These are phyloP conservation scores for Debaryomycetaceae sp. DNA, from an alignment of 1,139 yeast genomes.

Conservation along the genomic window DNA sequence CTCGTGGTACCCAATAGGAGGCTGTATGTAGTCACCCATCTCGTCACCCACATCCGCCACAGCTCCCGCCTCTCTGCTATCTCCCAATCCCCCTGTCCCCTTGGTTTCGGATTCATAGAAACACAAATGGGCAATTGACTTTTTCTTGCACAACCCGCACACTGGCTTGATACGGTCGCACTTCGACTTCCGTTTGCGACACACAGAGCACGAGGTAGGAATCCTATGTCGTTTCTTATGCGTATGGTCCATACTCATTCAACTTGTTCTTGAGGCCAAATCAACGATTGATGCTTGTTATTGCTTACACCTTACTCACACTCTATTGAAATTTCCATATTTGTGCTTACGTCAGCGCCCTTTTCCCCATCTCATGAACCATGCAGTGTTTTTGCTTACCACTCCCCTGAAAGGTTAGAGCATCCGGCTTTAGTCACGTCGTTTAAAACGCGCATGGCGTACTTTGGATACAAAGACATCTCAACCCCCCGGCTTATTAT, in stretches of 20 bases:
- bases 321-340: background rate
- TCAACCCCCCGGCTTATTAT: too few relatives aligned
- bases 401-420: too few relatives aligned
- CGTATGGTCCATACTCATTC: constrained; percentile 16
- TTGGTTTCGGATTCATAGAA: constrained; percentile 47
- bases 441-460: too few relatives aligned
- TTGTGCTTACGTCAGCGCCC: background rate
- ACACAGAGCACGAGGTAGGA: constrained; percentile 46
- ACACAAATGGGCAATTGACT: constrained; percentile 72
- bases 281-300: too few relatives aligned
- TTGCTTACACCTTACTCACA: too few relatives aligned
- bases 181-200: constrained; percentile 43
- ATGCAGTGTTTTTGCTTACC: background rate
- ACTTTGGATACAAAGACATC: too few relatives aligned
- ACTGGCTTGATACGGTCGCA: constrained; percentile 68
- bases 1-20: background rate
- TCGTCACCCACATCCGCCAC: constrained; percentile 8
- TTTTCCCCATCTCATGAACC: background rate
- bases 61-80: background rate
- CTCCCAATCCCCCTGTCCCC: background rate
- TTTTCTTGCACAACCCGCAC: constrained; percentile 68
- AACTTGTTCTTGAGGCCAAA: background rate
- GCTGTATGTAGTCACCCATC: constrained; percentile 1
- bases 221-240: constrained; percentile 39
- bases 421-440: too few relatives aligned